phyloP scores from a whole-genome alignment of 1,284 basidiomycete genomes.

The Vanrija pseudolonga region DNA sequence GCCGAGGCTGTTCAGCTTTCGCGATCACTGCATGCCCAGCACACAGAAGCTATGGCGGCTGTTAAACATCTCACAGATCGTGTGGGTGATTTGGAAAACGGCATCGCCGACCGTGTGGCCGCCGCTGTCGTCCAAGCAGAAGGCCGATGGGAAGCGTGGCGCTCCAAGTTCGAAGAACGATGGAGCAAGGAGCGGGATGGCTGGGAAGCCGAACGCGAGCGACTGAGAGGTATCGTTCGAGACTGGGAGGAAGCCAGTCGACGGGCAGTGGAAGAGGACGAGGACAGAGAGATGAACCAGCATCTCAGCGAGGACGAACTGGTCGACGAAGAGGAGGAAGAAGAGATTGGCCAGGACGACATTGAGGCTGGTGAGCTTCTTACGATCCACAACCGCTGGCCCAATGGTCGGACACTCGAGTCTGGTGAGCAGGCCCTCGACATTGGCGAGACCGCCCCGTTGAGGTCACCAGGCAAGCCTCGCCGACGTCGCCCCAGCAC shows the following conservation, averaged over 20 bases:
- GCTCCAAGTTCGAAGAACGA: constrained; percentile 62
- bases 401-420: not conserved
- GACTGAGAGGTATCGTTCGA: constrained; percentile 67
- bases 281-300: constrained; percentile 46
- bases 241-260: constrained; percentile 70
- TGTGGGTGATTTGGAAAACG: constrained; percentile 51
- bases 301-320: constrained; percentile 40
- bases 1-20: constrained; percentile 73
- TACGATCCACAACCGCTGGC: constrained; percentile 13
- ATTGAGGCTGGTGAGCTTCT: constrained; percentile 16
- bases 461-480: constrained; percentile 13
- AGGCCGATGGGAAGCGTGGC: constrained; percentile 65
- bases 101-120: constrained; percentile 51
- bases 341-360: constrained; percentile 18
- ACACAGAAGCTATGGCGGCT: constrained; percentile 70
- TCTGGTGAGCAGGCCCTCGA: not conserved
- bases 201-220: constrained; percentile 75
- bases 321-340: constrained; percentile 33
- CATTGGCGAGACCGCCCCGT: not conserved
- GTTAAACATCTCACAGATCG: constrained; percentile 68
- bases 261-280: constrained; percentile 51
- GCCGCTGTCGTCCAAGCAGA: constrained; percentile 58
- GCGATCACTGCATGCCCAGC: constrained; percentile 69
- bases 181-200: constrained; percentile 74
- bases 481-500: constrained; percentile 35